Conservation (phyloP, 1,139 yeast genomes). For the Yamadazyma triangularis region DNA sequence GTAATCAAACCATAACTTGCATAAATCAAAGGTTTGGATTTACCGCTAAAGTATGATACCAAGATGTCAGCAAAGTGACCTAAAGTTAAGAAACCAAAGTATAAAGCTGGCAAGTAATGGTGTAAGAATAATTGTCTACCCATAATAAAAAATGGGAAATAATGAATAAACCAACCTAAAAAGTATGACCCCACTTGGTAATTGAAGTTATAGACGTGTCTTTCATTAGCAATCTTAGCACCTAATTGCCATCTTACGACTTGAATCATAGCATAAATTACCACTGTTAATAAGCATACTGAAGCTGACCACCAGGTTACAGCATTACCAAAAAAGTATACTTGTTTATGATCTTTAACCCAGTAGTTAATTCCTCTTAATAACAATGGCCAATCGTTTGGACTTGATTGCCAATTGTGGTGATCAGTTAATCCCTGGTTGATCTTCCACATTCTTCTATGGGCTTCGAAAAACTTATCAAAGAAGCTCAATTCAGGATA, state of each 20-base stretch:
- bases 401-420: conserved; percentile 85
- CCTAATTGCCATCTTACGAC: conserved; percentile 79
- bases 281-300: conserved; percentile 50
- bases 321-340: conserved; percentile 88
- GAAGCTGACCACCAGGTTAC: conserved; percentile 88
- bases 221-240: conserved; percentile 39
- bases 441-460: conserved; percentile 86
- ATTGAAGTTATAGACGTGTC: conserved; percentile 66
- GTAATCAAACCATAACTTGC: conserved; percentile 42
- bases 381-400: conserved; percentile 85
- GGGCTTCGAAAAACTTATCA: conserved; percentile 72
- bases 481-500: conserved; percentile 64
- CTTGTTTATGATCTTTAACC: conserved; percentile 71
- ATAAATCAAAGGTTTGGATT: conserved; percentile 27
- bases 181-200: conserved; percentile 63
- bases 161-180: conserved; percentile 82
- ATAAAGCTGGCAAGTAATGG: conserved; percentile 87
- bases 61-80: conserved; percentile 78
- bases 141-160: conserved; percentile 86
- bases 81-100: conserved; percentile 80
- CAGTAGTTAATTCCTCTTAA: conserved; percentile 94
- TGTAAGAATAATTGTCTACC: conserved; percentile 91
- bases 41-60: conserved; percentile 38
- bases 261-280: conserved; percentile 48
- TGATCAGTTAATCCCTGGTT: conserved; percentile 81